Conservation (phyloP, 805 yeast genomes). For the Suhomyces kilbournensis region DNA sequence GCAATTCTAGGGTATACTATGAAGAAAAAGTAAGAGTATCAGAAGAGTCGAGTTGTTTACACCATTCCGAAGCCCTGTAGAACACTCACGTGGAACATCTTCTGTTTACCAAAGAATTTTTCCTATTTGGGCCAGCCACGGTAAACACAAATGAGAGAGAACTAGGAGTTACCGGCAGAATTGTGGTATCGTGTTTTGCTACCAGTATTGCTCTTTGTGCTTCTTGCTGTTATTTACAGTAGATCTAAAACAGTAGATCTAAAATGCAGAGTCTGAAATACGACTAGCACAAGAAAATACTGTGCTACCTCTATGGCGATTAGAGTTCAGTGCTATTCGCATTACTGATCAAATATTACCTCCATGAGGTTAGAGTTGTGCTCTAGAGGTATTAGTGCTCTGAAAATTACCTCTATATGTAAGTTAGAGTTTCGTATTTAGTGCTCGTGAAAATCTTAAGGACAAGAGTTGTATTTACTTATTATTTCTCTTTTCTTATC, state of each 20-base stretch:
- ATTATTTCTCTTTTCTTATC: neutral
- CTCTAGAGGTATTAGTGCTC: no score
- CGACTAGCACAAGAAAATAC: neutral
- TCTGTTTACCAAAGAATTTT: constrained; percentile 8
- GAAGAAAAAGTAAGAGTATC: neutral
- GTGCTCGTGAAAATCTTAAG: neutral
- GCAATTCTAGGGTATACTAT: neutral
- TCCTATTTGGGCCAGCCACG: constrained; percentile 7
- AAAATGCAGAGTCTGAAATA: neutral
- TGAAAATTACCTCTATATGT: no score
- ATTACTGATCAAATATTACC: no score
- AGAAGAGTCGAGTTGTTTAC: neutral
- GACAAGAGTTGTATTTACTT: neutral
- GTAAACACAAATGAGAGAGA: neutral
- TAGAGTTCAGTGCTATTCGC: neutral
- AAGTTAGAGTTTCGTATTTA: neutral
- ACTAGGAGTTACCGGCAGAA: neutral
- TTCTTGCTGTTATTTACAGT: no score
- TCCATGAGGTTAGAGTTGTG: neutral
- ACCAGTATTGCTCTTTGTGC: neutral
- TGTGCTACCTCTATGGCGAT: neutral
- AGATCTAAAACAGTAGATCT: no score
- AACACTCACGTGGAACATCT: neutral
- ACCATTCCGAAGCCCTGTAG: neutral
- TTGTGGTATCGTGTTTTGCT: neutral